These are phyloP conservation scores for Gryganskiella cystojenkinii DNA, from an alignment of 192 early-diverging fungal species.

Conservation along the genomic window DNA sequence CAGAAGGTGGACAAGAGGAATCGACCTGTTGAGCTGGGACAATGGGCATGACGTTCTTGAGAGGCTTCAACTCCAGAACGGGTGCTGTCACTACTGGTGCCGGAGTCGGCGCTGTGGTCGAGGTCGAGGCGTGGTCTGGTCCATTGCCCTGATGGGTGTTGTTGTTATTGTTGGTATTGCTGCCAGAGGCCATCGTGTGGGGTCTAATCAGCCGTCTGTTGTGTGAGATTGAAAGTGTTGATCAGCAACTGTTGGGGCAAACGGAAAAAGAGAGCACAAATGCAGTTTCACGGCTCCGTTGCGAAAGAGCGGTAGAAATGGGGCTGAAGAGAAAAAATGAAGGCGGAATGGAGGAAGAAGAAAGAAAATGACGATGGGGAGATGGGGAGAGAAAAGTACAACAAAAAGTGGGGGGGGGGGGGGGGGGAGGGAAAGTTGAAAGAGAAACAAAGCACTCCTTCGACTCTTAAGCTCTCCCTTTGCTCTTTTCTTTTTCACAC, in stretches of 20 bases:
- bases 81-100: neutral
- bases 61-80: conserved; percentile 29
- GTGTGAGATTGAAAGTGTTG: neutral
- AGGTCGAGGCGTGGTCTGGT: neutral
- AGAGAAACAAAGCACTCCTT: neutral
- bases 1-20: conserved; percentile 28
- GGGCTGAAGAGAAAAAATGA: neutral
- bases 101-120: neutral
- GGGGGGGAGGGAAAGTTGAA: conserved; percentile 1
- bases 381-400: neutral
- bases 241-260: conserved; percentile 8
- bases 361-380: neutral
- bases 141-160: neutral
- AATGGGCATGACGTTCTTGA: conserved; percentile 53
- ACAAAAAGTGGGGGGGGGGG: neutral
- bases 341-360: neutral
- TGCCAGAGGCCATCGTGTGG: neutral
- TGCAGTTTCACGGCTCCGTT: neutral
- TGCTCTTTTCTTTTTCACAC: no score
- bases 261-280: neutral
- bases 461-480: no score
- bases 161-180: conserved; percentile 1
- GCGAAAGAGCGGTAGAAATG: neutral
- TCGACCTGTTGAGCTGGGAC: conserved; percentile 48
- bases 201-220: neutral